Evolutionary conservation across 1,284 basidiomycete genomes (phyloP).

Genomic region (Leccinum olivaceoglutinosum): DNA sequence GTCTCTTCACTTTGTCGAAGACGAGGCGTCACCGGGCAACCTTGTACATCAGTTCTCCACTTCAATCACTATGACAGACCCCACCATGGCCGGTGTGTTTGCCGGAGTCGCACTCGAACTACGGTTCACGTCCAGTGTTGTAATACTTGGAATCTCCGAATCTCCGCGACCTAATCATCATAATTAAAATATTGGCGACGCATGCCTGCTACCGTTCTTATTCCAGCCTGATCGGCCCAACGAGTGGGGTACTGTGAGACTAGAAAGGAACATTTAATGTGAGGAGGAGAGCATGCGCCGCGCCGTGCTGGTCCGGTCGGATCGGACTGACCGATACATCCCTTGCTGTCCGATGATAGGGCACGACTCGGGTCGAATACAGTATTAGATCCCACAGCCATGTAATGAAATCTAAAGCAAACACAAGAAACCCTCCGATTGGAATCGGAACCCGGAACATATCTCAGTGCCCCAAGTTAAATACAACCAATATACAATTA

Average conservation of each 20-base stretch:
- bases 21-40: too few relatives aligned
- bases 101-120: too few relatives aligned
- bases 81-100: too few relatives aligned
- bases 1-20: too few relatives aligned
- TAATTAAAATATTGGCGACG: not conserved
- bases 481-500: conserved; percentile 15
- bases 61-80: too few relatives aligned
- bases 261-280: too few relatives aligned
- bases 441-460: not conserved
- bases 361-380: too few relatives aligned
- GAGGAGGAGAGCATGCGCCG: not conserved
- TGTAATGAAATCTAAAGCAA: not conserved
- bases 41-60: too few relatives aligned
- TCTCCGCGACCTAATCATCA: not conserved
- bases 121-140: not conserved
- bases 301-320: not conserved
- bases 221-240: too few relatives aligned
- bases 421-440: not conserved
- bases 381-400: not conserved
- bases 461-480: not conserved
- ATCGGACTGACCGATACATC: not conserved
- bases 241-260: too few relatives aligned
- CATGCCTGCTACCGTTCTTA: not conserved
- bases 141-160: not conserved
- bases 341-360: too few relatives aligned